A percentile compares a stretch with the other conserved stretches of the same genome.
phyloP scores from a whole-genome alignment of 495 filamentous ascomycete genomes.

The Ramalina peruviana region DNA sequence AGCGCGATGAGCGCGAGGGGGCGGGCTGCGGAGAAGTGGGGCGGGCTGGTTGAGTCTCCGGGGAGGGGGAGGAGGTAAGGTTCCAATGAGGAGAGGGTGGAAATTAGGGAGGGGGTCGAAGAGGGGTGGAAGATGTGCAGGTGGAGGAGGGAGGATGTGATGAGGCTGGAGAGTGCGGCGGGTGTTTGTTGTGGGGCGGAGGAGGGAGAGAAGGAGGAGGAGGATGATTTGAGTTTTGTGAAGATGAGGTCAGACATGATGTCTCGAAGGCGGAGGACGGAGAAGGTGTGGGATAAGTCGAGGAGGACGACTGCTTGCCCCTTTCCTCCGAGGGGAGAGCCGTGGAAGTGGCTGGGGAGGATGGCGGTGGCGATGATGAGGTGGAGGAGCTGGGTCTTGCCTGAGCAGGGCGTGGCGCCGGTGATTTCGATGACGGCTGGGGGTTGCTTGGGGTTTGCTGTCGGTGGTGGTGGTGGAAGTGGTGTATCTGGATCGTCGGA shows the following conservation, averaged over 20 bases:
- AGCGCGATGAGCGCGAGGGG: slow-evolving; percentile 37
- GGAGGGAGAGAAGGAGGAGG: not conserved
- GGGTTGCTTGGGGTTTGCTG: not conserved
- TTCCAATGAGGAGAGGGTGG: slow-evolving; percentile 34
- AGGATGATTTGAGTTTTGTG: not conserved
- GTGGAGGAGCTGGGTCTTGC: slow-evolving; percentile 56
- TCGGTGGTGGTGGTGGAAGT: not conserved
- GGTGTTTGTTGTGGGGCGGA: slow-evolving; percentile 2
- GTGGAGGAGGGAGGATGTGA: slow-evolving; percentile 21
- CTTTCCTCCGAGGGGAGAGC: slow-evolving; percentile 29
- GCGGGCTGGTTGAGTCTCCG: slow-evolving; percentile 4
- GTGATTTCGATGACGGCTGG: slow-evolving; percentile 44
- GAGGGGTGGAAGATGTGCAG: slow-evolving; percentile 42
- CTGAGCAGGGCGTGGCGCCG: slow-evolving; percentile 38
- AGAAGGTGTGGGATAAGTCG: slow-evolving; percentile 57
- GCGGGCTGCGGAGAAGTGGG: slow-evolving; percentile 34
- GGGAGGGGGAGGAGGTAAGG: slow-evolving; percentile 40
- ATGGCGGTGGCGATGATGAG: slow-evolving; percentile 46
- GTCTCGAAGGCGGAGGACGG: slow-evolving; percentile 38
- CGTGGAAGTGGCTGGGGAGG: slow-evolving; percentile 32
- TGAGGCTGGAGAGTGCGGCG: slow-evolving; percentile 17
- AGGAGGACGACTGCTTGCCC: slow-evolving; percentile 50
- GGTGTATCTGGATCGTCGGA: not conserved
- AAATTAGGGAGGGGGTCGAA: slow-evolving; percentile 34
- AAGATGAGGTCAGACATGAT: slow-evolving; percentile 17